Evolutionary conservation across 179 eudicot species (phyloP).

Genomic region (Beta corolliflora): DNA sequence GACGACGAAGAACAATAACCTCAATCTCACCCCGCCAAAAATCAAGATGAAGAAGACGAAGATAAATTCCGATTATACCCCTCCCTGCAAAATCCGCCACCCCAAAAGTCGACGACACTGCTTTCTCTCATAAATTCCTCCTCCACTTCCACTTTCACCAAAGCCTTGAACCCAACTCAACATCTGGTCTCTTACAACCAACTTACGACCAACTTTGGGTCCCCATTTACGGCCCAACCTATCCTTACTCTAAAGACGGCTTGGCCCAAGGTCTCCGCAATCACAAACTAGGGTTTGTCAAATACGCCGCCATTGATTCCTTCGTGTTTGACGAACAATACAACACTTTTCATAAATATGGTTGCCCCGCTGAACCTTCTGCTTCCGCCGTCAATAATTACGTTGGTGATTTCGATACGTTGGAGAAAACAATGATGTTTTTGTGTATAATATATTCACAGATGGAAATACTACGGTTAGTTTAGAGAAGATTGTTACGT

Average conservation of each 20-base stretch:
- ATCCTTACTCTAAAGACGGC: conserved; percentile 90
- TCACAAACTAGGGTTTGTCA: conserved; percentile 87
- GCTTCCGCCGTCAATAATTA: conserved; percentile 42
- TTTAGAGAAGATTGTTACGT: background rate
- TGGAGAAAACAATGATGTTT: conserved; percentile 47
- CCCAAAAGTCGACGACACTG: conserved; percentile 78
- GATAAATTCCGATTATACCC: conserved; percentile 36
- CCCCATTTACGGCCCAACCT: conserved; percentile 78
- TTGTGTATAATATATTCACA: conserved; percentile 41
- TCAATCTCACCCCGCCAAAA: too few species aligned
- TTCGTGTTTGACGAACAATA: conserved; percentile 85
- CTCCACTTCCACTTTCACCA: conserved; percentile 29
- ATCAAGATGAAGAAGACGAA: too few species aligned
- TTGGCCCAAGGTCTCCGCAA: conserved; percentile 86
- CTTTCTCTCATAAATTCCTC: conserved; percentile 51
- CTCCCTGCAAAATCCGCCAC: conserved; percentile 77
- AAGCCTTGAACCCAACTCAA: conserved; percentile 75
- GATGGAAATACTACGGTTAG: background rate
- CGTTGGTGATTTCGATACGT: conserved; percentile 59
- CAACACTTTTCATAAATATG: conserved; percentile 75
- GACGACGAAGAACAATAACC: too few species aligned
- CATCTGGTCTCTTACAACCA: conserved; percentile 67
- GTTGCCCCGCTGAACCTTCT: conserved; percentile 88
- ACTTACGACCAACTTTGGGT: conserved; percentile 95
- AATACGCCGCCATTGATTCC: conserved; percentile 64